These are phyloP conservation scores for Parmelia sp. DNA, from an alignment of 495 filamentous ascomycete species.

Conservation along the genomic window DNA sequence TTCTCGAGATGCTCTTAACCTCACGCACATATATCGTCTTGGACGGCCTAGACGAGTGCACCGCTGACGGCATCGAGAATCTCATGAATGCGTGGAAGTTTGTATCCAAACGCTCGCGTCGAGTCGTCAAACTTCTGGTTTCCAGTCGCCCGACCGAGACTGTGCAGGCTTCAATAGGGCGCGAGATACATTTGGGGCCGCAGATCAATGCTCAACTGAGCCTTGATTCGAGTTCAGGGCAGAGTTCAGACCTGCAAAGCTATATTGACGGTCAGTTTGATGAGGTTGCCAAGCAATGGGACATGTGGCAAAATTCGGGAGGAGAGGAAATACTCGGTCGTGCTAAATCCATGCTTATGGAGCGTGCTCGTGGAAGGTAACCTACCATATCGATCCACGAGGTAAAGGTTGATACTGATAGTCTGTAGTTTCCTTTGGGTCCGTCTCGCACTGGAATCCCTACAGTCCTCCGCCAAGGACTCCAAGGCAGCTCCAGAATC, in stretches of 20 bases:
- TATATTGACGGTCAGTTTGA: slow-evolving; percentile 4
- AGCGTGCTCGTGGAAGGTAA: slow-evolving; percentile 9
- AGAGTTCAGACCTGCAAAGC: slow-evolving; percentile 1
- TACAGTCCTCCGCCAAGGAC: not conserved
- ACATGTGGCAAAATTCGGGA: slow-evolving; percentile 7
- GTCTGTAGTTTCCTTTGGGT: slow-evolving; percentile 5
- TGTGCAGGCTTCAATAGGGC: not conserved
- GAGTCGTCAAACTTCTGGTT: slow-evolving; percentile 1
- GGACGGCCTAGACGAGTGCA: slow-evolving; percentile 1
- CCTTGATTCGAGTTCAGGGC: not conserved
- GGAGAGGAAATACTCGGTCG: not conserved
- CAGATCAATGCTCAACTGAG: not conserved
- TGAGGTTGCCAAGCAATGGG: slow-evolving; percentile 5
- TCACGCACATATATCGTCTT: slow-evolving; percentile 8
- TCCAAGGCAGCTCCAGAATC: not conserved
- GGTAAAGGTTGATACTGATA: not conserved
- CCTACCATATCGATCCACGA: not conserved
- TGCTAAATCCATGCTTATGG: slow-evolving; percentile 6
- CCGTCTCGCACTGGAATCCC: not conserved
- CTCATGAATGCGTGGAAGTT: not conserved
- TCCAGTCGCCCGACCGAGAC: not conserved
- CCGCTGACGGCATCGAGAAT: slow-evolving; percentile 2
- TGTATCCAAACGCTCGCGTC: slow-evolving; percentile 1
- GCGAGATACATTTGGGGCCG: not conserved
- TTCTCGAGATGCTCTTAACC: not conserved